These are phyloP conservation scores for Botrytis fabae DNA, from an alignment of 2,329 filamentous ascomycete genomes.

Conservation along the genomic window DNA sequence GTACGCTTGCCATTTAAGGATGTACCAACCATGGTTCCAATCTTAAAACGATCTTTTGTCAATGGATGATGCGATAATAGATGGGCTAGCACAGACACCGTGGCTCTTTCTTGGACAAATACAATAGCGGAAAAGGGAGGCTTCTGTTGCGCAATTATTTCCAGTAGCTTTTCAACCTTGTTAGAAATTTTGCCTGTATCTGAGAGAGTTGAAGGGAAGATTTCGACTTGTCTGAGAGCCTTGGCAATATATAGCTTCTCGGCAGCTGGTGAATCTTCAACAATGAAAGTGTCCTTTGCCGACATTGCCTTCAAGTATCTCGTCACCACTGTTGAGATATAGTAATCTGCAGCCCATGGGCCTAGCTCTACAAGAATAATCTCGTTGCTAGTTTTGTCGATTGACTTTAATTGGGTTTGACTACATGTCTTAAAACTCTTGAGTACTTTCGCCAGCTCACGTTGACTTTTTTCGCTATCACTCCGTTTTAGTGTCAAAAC, in stretches of 20 bases:
- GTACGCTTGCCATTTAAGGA: constrained; percentile 45
- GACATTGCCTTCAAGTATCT: constrained; percentile 50
- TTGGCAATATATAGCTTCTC: constrained; percentile 58
- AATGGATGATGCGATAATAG: constrained; percentile 50
- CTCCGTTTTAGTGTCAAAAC: constrained; percentile 50
- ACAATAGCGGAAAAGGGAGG: constrained; percentile 57
- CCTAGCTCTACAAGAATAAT: constrained; percentile 60
- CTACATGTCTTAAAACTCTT: constrained; percentile 52
- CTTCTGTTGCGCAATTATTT: constrained; percentile 49
- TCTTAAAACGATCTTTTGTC: constrained; percentile 48
- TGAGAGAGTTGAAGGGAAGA: constrained; percentile 45
- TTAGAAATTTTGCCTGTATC: constrained; percentile 59
- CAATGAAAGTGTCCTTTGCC: constrained; percentile 41
- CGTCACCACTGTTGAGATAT: constrained; percentile 51
- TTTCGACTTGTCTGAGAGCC: constrained; percentile 46
- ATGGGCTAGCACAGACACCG: constrained; percentile 59
- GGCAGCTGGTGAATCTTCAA: constrained; percentile 45
- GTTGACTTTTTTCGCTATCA: constrained; percentile 45
- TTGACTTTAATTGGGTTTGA: constrained; percentile 55
- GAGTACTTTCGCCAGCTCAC: constrained; percentile 45
- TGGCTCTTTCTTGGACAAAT: constrained; percentile 65
- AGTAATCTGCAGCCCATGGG: constrained; percentile 67
- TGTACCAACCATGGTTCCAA: constrained; percentile 58
- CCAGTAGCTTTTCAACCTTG: constrained; percentile 59
- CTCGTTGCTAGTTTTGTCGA: constrained; percentile 52